Conservation (phyloP, 345 rosid species). For the Rhodamnia rubescens region DNA sequence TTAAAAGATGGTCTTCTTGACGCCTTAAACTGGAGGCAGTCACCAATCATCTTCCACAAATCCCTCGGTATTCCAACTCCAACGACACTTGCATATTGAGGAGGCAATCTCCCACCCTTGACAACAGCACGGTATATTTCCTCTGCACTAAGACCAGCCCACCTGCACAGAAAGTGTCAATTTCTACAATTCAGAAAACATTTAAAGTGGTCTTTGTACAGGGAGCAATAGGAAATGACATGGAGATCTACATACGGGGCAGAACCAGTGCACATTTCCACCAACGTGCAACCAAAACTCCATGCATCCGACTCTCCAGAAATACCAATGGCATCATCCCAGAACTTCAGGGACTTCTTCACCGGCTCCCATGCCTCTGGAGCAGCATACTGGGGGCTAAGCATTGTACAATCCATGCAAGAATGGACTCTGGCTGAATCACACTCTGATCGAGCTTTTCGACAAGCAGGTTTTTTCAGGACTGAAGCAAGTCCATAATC, state of each 20-base stretch:
- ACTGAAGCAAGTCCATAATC: conserved; percentile 87
- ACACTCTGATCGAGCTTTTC: conserved; percentile 49
- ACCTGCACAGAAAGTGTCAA: conserved; percentile 35
- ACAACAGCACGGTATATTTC: conserved; percentile 89
- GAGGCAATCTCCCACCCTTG: conserved; percentile 73
- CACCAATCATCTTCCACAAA: conserved; percentile 98
- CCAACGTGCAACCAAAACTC: conserved; percentile 98
- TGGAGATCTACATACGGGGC: conserved; percentile 65
- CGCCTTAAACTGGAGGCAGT: conserved; percentile 91
- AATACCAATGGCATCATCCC: conserved; percentile 90
- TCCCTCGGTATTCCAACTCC: conserved; percentile 97
- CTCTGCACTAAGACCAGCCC: conserved; percentile 88
- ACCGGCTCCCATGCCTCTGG: conserved; percentile 99
- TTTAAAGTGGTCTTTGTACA: neutral
- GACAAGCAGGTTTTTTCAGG: conserved; percentile 79
- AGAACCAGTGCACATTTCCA: conserved; percentile 99
- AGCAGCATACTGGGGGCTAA: conserved; percentile 85
- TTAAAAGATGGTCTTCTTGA: conserved; percentile 78
- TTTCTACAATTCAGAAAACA: neutral
- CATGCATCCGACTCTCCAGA: conserved; percentile 94
- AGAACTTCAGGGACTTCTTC: conserved; percentile 74
- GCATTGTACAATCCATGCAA: conserved; percentile 79
- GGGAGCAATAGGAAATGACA: conserved; percentile 1
- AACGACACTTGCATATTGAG: conserved; percentile 93
- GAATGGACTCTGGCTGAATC: conserved; percentile 62